These are phyloP conservation scores for Endothia cerciana DNA, from an alignment of 2,329 filamentous ascomycete species.

Conservation along the genomic window DNA sequence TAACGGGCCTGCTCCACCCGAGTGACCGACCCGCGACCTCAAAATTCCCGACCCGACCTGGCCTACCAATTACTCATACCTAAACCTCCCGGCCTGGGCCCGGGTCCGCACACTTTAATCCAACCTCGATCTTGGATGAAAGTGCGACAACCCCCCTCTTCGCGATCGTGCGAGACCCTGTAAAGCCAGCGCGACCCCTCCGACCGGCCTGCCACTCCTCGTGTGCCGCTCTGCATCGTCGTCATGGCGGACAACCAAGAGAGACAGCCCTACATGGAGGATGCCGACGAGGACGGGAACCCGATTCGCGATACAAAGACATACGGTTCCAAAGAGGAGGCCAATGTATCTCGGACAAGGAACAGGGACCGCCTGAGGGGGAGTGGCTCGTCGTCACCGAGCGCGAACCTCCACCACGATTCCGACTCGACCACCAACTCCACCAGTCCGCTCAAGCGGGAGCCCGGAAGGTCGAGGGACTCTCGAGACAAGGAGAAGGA, in stretches of 20 bases:
- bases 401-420: conserved; percentile 41
- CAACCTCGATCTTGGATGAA: not conserved
- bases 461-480: conserved; percentile 39
- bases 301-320: conserved; percentile 43
- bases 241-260: conserved; percentile 47
- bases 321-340: conserved; percentile 56
- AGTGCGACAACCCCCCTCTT: not conserved
- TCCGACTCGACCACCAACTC: conserved; percentile 50
- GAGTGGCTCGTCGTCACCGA: conserved; percentile 43
- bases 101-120: not conserved
- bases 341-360: conserved; percentile 56
- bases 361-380: conserved; percentile 42
- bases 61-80: conserved; percentile 18
- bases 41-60: conserved; percentile 24
- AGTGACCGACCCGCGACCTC: conserved; percentile 20
- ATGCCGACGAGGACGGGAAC: conserved; percentile 54
- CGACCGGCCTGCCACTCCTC: not conserved
- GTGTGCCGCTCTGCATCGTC: conserved; percentile 13
- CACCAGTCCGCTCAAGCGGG: conserved; percentile 38
- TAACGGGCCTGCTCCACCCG: conserved; percentile 28
- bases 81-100: not conserved
- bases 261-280: conserved; percentile 52
- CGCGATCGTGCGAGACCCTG: not conserved
- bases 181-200: not conserved
- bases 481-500: conserved; percentile 36